Evolutionary conservation across 75 land plant genomes (phyloP).

Genomic region (Selaginella moellendorffii): DNA sequence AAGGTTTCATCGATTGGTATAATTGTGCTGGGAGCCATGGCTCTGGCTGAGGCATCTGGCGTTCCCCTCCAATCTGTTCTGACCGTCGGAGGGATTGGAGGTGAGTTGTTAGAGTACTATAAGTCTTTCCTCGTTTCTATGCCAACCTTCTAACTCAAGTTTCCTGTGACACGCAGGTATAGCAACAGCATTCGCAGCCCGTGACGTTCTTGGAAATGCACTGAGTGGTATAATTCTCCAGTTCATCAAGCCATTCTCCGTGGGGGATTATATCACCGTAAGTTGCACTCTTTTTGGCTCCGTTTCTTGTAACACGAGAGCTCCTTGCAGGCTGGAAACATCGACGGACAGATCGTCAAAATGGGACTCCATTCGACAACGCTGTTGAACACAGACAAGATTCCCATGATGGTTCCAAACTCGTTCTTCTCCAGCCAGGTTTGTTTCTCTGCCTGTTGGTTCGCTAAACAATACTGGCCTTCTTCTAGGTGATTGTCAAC

Average conservation of each 20-base stretch:
- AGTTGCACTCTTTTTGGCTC: slow-evolving; percentile 1
- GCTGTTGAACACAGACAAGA: slow-evolving; percentile 64
- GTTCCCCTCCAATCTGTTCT: slow-evolving; percentile 78
- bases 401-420: slow-evolving; percentile 75
- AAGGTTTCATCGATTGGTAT: slow-evolving; percentile 62
- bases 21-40: slow-evolving; percentile 56
- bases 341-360: slow-evolving; percentile 81
- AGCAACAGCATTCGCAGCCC: slow-evolving; percentile 91
- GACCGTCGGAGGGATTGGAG: slow-evolving; percentile 94
- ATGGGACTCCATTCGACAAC: slow-evolving; percentile 76
- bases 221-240: slow-evolving; percentile 69
- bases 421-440: slow-evolving; percentile 89
- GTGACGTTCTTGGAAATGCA: slow-evolving; percentile 79
- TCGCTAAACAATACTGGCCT: background rate
- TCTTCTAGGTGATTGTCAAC: slow-evolving; percentile 71
- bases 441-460: background rate
- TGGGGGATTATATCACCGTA: slow-evolving; percentile 81
- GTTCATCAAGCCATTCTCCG: slow-evolving; percentile 62
- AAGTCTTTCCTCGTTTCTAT: background rate
- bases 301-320: background rate
- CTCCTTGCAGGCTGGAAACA: slow-evolving; percentile 58
- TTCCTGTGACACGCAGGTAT: slow-evolving; percentile 37
- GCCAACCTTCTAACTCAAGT: background rate
- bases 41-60: slow-evolving; percentile 79
- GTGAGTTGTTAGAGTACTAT: slow-evolving; percentile 20